Evolutionary conservation across 2,329 filamentous ascomycete genomes (phyloP), one percentile per base, ranked within the genome.

Genomic region (Alternaria arborescens): DNA sequence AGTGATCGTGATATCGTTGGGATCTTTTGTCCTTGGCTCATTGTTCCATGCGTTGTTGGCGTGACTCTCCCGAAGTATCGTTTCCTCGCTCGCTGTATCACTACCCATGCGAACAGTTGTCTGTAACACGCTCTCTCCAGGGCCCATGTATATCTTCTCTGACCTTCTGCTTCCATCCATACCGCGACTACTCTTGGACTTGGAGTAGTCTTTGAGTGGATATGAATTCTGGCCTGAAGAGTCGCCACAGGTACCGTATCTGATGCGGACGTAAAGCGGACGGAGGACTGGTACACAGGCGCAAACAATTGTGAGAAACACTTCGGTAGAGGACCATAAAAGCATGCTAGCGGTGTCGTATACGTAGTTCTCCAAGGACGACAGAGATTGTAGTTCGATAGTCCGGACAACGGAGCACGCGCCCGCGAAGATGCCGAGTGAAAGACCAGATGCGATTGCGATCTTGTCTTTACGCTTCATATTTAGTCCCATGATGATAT

Each of bases 231-330:
- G 46, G 24, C 47, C 38, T 3, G 67, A 70, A 5, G 67, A 67
- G 40, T 71, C 65, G 47, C 61, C 64, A 10, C 58, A 62, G 0
- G 66, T 67, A 11, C 72, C 71, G 43, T 72, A 71, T 10, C 50
- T 54, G 48, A 74, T 58, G 40, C 61, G 57, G 8, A 74, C 82
- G 2, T 84, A 86, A 62, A 82, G 78, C 12, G 73, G 73, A 2
- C 73, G 71, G 1, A 77, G 66, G 28, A 74, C 69, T 6, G 85
- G 85, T 67, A 86, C 85, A 74, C 86, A 84, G 60, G 82, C 84
- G 28, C 81, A 85, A 12, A 78, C 82, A 38, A 83, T 81, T 11
- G 81, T 83, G 50, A 84, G 85, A 55, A 80, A 80, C 53, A 83
- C 69, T 66, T 82, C 71, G n/a, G 73, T 75, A 7, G 68, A 70